Evolutionary conservation across 2,329 filamentous ascomycete genomes (phyloP).

Genomic region (Rutstroemia sydowiana): DNA sequence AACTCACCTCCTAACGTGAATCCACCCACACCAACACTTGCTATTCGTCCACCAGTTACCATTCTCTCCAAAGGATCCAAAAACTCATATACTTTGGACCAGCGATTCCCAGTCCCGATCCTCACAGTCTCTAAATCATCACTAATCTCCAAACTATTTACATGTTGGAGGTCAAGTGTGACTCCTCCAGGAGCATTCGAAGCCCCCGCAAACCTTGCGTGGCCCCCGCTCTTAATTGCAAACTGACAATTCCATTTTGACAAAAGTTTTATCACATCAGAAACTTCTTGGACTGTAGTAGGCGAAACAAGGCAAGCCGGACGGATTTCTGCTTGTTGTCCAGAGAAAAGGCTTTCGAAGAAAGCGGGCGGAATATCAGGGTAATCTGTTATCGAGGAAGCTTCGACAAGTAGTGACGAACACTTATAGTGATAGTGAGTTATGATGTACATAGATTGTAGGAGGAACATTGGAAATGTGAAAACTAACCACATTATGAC

Average conservation of each 20-base stretch:
- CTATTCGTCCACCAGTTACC: slow-evolving; percentile 15
- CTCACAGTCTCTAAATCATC: slow-evolving; percentile 10
- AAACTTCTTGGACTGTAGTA: slow-evolving; percentile 7
- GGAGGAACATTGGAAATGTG: no score
- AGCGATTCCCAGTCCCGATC: slow-evolving; percentile 16
- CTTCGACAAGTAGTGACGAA: no score
- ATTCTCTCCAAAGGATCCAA: slow-evolving; percentile 12
- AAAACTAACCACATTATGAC: no score
- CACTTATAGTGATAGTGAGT: no score
- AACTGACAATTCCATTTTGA: slow-evolving; percentile 19
- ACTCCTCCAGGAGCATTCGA: slow-evolving; percentile 17
- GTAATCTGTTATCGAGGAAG: not conserved
- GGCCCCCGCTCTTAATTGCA: slow-evolving; percentile 35
- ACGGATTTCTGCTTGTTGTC: not conserved
- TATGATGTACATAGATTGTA: no score
- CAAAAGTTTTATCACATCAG: slow-evolving; percentile 6
- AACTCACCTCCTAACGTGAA: not conserved
- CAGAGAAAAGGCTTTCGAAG: not conserved
- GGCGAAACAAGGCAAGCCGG: slow-evolving; percentile 13
- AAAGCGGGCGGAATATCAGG: not conserved
- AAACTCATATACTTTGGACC: slow-evolving; percentile 16
- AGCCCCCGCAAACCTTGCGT: slow-evolving; percentile 18
- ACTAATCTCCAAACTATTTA: slow-evolving; percentile 10
- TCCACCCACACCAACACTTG: slow-evolving; percentile 14
- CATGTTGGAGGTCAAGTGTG: slow-evolving; percentile 13